Conservation (phyloP, 768 basidiomycete species). For the Hypsizygus marmoreus region DNA sequence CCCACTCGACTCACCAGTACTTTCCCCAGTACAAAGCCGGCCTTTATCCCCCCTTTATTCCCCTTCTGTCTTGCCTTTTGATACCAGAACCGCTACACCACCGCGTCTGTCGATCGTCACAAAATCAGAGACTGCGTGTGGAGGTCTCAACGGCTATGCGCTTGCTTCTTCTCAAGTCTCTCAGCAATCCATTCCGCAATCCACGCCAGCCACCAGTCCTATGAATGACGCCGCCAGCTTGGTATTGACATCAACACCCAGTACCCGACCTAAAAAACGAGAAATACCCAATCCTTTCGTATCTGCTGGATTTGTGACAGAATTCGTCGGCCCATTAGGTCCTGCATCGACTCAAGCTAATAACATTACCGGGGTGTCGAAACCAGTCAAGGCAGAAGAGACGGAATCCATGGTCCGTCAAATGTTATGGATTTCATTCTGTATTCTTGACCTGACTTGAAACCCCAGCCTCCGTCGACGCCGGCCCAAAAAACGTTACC, state of each 20-base stretch:
- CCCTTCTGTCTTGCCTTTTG: not conserved
- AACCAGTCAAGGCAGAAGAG: not conserved
- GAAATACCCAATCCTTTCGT: constrained; percentile 45
- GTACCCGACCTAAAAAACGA: constrained; percentile 12
- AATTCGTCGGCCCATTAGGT: constrained; percentile 33
- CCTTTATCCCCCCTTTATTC: not conserved
- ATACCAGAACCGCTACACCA: not conserved
- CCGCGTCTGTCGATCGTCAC: no score
- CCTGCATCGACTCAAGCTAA: not conserved
- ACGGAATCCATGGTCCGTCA: constrained; percentile 8
- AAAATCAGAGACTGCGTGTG: no score
- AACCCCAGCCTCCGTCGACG: not conserved
- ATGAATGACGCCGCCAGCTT: constrained; percentile 7
- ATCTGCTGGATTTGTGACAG: constrained; percentile 50
- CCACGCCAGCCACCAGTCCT: not conserved
- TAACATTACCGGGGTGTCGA: not conserved
- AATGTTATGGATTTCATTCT: not conserved
- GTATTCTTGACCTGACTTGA: constrained; percentile 1
- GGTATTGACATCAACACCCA: not conserved
- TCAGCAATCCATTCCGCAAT: not conserved
- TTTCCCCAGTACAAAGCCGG: constrained; percentile 10
- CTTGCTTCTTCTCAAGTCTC: not conserved
- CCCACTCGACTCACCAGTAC: constrained; percentile 35
- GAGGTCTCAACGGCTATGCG: not conserved
- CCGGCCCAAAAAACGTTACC: no score